phyloP scores from a whole-genome alignment of 495 filamentous ascomycete genomes.

The Podospora anserina region DNA sequence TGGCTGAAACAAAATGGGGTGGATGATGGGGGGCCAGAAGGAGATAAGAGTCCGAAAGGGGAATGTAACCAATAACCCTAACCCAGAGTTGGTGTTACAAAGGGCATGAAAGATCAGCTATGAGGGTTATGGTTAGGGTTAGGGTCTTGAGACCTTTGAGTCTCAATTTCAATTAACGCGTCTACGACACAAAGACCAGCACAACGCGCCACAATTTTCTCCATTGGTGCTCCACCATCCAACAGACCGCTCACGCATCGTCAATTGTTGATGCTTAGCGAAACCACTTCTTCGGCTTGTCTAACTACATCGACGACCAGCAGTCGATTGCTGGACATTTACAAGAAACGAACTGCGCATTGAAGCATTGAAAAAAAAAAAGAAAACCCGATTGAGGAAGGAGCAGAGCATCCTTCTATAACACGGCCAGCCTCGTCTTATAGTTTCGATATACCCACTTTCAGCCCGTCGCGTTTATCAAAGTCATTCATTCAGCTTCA shows the following conservation, averaged over 20 bases:
- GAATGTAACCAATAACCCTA: constrained; percentile 6
- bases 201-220: constrained; percentile 33
- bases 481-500: neutral
- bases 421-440: neutral
- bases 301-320: neutral
- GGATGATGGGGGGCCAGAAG: neutral
- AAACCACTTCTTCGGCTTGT: neutral
- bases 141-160: neutral
- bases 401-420: neutral
- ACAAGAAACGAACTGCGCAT: neutral
- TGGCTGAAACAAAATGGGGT: neutral
- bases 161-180: constrained; percentile 24
- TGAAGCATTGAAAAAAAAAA: neutral
- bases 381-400: neutral
- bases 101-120: neutral
- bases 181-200: constrained; percentile 15
- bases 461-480: neutral
- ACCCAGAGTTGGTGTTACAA: constrained; percentile 1
- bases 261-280: neutral
- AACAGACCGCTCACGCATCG: constrained; percentile 12
- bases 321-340: neutral
- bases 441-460: neutral
- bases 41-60: constrained; percentile 2
- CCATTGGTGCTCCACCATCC: constrained; percentile 13
- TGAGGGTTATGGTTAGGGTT: neutral